Evolutionary conservation across 169 alveolate genomes (phyloP).

Genomic region (Plasmodium reichenowi): DNA sequence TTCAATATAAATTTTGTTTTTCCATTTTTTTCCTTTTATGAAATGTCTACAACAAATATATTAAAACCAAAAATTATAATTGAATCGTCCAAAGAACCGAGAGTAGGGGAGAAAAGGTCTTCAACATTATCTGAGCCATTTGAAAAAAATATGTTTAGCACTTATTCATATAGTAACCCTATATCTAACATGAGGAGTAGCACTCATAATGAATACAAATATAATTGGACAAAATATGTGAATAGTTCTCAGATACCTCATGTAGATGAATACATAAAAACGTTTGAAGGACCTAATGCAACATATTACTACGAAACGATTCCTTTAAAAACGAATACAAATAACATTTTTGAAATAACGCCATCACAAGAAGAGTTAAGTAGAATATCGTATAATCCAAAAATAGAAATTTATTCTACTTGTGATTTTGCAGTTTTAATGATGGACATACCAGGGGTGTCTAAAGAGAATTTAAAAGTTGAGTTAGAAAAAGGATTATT

Average conservation of each 20-base stretch:
- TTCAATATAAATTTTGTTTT: no score
- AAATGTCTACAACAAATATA: constrained; percentile 22
- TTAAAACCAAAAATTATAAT: constrained; percentile 51
- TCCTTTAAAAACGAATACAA: constrained; percentile 60
- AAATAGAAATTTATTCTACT: constrained; percentile 68
- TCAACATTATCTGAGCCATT: constrained; percentile 19
- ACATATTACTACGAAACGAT: constrained; percentile 41
- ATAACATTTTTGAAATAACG: constrained; percentile 62
- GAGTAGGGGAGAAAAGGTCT: constrained; percentile 9
- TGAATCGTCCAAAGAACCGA: constrained; percentile 28
- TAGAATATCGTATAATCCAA: constrained; percentile 63
- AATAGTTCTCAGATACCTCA: constrained; percentile 17
- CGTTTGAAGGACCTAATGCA: constrained; percentile 23
- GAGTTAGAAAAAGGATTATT: constrained; percentile 69
- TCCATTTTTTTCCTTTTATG: not conserved
- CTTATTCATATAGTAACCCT: constrained; percentile 56
- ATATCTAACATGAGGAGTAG: constrained; percentile 17
- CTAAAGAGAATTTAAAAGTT: constrained; percentile 61
- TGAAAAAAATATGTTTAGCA: constrained; percentile 32
- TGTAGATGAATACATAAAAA: constrained; percentile 41
- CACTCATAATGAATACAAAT: constrained; percentile 66
- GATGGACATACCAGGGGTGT: constrained; percentile 69
- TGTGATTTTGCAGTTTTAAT: constrained; percentile 49
- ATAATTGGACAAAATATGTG: constrained; percentile 28
- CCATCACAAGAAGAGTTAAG: constrained; percentile 68